Conservation (phyloP, 345 rosid species). For the Ceriops decandra region DNA sequence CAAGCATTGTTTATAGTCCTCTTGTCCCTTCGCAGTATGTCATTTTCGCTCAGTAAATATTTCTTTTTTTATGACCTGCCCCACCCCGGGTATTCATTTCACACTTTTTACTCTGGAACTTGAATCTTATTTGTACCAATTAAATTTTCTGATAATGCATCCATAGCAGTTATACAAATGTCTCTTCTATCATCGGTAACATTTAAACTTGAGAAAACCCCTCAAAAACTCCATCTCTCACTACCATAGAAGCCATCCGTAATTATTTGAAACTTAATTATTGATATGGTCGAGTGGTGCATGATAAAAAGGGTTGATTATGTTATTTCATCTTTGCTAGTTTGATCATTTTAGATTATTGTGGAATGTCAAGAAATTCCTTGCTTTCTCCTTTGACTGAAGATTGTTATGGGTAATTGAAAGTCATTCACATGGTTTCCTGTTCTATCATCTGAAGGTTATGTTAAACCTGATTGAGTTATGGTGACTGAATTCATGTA, state of each 20-base stretch:
- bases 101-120: neutral
- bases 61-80: neutral
- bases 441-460: too few species aligned
- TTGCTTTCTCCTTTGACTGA: neutral
- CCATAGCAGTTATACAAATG: neutral
- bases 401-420: too few species aligned
- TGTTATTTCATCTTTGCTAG: neutral
- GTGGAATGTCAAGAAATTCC: neutral
- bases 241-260: neutral
- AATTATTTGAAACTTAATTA: neutral
- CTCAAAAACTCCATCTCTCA: neutral
- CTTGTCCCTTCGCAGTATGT: constrained; percentile 35
- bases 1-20: constrained; percentile 31
- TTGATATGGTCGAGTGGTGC: neutral
- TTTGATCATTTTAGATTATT: neutral
- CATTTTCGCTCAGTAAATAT: neutral
- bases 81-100: neutral
- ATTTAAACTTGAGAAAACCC: neutral
- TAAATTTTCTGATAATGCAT: neutral
- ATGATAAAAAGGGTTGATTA: neutral
- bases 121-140: neutral
- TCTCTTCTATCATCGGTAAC: neutral
- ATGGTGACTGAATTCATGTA: too few species aligned
- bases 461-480: too few species aligned
- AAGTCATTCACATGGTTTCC: too few species aligned